A percentile compares a stretch with the other conserved stretches of the same genome.
These are phyloP conservation scores for Tolypocladium tundrense DNA, from an alignment of 2,329 filamentous ascomycete species.

Conservation along the genomic window DNA sequence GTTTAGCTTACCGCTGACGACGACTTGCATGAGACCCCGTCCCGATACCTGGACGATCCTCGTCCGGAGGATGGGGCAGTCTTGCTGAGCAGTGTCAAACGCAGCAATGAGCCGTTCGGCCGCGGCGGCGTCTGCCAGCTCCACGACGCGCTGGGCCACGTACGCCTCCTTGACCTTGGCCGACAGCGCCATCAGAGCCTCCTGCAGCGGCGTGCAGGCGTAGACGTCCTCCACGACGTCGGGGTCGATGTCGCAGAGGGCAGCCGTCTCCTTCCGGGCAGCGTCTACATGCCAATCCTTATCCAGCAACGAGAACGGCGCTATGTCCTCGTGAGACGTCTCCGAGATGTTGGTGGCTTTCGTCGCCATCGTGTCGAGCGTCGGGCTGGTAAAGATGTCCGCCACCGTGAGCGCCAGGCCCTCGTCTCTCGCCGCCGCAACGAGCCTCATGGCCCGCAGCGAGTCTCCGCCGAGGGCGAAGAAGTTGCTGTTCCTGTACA, in stretches of 20 bases:
- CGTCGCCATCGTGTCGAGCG: constrained; percentile 32
- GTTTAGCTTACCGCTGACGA: constrained; percentile 28
- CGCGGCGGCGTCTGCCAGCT: constrained; percentile 24
- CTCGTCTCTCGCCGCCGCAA: constrained; percentile 28
- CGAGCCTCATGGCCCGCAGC: constrained; percentile 39
- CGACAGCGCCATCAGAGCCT: constrained; percentile 43
- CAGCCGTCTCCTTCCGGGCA: constrained; percentile 26
- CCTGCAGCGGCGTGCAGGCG: constrained; percentile 44
- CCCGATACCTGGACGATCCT: constrained; percentile 35
- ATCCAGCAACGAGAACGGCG: constrained; percentile 29
- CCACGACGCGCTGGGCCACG: constrained; percentile 37
- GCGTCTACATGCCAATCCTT: constrained; percentile 20
- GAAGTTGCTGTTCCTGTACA: constrained; percentile 32
- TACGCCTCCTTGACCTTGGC: constrained; percentile 41
- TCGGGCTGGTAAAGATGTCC: constrained; percentile 33
- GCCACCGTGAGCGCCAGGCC: constrained; percentile 32
- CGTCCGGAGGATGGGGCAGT: constrained; percentile 34
- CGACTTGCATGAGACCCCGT: constrained; percentile 35
- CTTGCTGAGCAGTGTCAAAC: constrained; percentile 27
- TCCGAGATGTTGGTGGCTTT: constrained; percentile 13
- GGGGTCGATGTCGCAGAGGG: constrained; percentile 26
- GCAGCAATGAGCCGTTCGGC: constrained; percentile 29
- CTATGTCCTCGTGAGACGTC: constrained; percentile 14
- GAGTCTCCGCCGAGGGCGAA: constrained; percentile 41
- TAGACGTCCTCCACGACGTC: constrained; percentile 37